Percentiles rank a stretch among this genome's conserved stretches.
Evolutionary conservation across 768 basidiomycete species (phyloP).

Genomic region (Phanerodontia chrysosporium): DNA sequence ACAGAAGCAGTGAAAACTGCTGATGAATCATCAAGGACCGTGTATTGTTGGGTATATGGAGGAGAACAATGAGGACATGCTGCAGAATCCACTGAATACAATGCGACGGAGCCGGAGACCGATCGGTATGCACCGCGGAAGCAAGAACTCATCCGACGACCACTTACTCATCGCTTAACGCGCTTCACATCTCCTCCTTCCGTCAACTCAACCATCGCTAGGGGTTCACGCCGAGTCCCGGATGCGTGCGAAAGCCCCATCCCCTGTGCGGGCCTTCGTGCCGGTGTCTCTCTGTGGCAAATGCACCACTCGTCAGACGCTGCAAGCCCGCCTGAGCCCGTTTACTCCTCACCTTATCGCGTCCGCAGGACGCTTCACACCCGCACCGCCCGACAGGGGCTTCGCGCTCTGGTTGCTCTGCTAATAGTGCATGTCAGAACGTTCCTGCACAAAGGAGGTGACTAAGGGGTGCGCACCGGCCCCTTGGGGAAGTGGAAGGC

Average conservation of each 20-base stretch:
- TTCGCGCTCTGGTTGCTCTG: not conserved
- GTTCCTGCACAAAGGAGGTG: not conserved
- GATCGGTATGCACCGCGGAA: too few relatives aligned
- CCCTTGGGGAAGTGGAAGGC: slow-evolving; percentile 12
- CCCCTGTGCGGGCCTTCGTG: slow-evolving; percentile 10
- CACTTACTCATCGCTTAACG: slow-evolving; percentile 9
- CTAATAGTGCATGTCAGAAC: not conserved
- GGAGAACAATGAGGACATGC: not conserved
- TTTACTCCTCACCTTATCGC: slow-evolving; percentile 14
- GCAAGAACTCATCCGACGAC: too few relatives aligned
- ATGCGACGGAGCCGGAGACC: too few relatives aligned
- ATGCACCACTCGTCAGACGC: too few relatives aligned
- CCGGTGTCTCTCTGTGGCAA: not conserved
- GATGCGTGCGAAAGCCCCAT: slow-evolving; percentile 14
- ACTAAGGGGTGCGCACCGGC: not conserved
- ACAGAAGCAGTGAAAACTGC: too few relatives aligned
- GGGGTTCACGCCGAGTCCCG: slow-evolving; percentile 4
- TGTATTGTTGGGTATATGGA: too few relatives aligned
- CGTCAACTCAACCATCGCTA: not conserved
- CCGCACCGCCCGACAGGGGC: not conserved
- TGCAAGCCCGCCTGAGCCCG: too few relatives aligned
- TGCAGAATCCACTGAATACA: too few relatives aligned
- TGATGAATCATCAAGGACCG: too few relatives aligned
- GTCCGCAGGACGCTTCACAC: slow-evolving; percentile 13
- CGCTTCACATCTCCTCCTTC: slow-evolving; percentile 15